Evolutionary conservation across 2,329 filamentous ascomycete genomes (phyloP).

Genomic region (Calonectria hawksworthii): DNA sequence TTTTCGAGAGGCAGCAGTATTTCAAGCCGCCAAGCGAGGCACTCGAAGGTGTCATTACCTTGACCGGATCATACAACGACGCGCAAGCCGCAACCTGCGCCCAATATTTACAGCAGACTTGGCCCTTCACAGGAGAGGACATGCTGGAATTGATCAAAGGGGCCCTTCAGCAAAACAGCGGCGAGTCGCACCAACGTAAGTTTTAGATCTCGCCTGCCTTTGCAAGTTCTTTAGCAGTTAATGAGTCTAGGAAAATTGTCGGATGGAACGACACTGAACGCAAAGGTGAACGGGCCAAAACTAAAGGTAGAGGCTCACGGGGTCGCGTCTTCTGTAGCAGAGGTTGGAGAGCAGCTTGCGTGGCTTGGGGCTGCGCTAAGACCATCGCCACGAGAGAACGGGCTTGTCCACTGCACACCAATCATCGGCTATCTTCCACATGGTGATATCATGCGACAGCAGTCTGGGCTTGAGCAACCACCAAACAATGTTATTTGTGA

Average conservation of each 20-base stretch:
- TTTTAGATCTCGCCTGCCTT: not conserved
- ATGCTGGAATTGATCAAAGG: not conserved
- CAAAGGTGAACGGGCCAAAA: not conserved
- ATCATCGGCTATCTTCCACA: not conserved
- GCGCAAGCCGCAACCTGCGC: conserved; percentile 18
- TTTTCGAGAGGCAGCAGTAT: conserved; percentile 14
- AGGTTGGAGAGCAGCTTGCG: conserved; percentile 27
- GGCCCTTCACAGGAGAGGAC: conserved; percentile 8
- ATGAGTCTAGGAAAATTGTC: not conserved
- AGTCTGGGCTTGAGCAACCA: not conserved
- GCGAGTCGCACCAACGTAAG: not conserved
- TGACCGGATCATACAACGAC: conserved; percentile 12
- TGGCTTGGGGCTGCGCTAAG: conserved; percentile 32
- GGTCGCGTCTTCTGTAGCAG: conserved; percentile 7
- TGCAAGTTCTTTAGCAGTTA: not conserved
- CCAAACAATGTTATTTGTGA: not conserved
- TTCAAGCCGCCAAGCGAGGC: not conserved
- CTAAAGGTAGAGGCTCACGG: not conserved
- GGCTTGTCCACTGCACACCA: conserved; percentile 3
- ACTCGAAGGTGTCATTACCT: not conserved
- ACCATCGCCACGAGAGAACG: conserved; percentile 6
- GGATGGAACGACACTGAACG: not conserved
- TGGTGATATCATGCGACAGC: not conserved
- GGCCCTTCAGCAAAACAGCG: not conserved
- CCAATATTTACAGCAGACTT: conserved; percentile 18